Conservation (phyloP, 2,329 filamentous ascomycete genomes). For the Orbilia ellipsospora region DNA sequence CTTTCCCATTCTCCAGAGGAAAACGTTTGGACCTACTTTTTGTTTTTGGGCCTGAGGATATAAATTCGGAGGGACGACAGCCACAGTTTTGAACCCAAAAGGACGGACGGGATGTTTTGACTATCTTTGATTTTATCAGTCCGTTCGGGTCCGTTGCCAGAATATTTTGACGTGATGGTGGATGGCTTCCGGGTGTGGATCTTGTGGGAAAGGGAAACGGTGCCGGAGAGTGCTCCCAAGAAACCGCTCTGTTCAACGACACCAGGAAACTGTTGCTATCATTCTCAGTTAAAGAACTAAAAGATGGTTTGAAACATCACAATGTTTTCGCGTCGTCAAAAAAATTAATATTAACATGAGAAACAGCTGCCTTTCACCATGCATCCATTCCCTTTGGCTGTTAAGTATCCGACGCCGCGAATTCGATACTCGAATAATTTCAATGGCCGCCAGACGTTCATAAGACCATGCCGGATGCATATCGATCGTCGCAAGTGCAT, state of each 20-base stretch:
- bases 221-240: conserved; percentile 19
- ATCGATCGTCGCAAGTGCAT: conserved; percentile 45
- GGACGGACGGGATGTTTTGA: conserved; percentile 34
- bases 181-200: conserved; percentile 2
- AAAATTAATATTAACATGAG: background rate
- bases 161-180: background rate
- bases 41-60: background rate
- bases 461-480: conserved; percentile 48
- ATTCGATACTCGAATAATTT: conserved; percentile 1
- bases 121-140: conserved; percentile 29
- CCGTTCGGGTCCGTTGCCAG: conserved; percentile 29
- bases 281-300: background rate
- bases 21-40: conserved; percentile 40
- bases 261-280: too few species aligned
- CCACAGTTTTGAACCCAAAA: conserved; percentile 39
- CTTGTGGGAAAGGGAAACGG: background rate
- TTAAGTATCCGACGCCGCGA: conserved; percentile 9
- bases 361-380: conserved; percentile 19
- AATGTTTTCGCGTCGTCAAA: background rate
- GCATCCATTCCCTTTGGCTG: background rate
- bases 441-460: conserved; percentile 10
- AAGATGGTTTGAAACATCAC: conserved; percentile 19
- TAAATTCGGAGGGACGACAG: conserved; percentile 10
- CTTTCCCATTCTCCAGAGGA: background rate
- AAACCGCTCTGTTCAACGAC: background rate